Percentiles rank a stretch among this genome's conserved stretches.
Conservation (phyloP, 1,284 basidiomycete species). For the Exobasidium rhododendri region DNA sequence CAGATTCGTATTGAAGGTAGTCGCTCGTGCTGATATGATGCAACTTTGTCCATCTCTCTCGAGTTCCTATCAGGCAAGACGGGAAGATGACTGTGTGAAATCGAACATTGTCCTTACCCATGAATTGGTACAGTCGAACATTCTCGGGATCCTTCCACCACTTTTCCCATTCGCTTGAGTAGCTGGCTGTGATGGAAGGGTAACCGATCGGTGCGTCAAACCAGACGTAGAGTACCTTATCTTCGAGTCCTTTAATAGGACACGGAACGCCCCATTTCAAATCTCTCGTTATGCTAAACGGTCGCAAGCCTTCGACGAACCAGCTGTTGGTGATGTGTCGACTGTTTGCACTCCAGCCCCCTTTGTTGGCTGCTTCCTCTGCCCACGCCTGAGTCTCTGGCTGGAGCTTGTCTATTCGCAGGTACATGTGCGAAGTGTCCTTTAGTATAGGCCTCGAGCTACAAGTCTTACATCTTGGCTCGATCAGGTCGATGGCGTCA, state of each 20-base stretch:
- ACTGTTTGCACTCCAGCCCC: slow-evolving; percentile 88
- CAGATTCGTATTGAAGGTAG: slow-evolving; percentile 96
- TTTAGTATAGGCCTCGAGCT: slow-evolving; percentile 66
- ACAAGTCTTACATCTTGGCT: slow-evolving; percentile 88
- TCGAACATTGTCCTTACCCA: slow-evolving; percentile 75
- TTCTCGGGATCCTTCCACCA: slow-evolving; percentile 97
- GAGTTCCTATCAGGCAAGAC: slow-evolving; percentile 82
- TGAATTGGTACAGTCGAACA: slow-evolving; percentile 94
- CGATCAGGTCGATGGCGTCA: slow-evolving; percentile 82
- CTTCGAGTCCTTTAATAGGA: slow-evolving; percentile 75
- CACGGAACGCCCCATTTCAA: slow-evolving; percentile 95
- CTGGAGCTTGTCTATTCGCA: slow-evolving; percentile 81
- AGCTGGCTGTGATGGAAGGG: slow-evolving; percentile 92
- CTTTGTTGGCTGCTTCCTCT: slow-evolving; percentile 70
- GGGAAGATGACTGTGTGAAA: slow-evolving; percentile 98
- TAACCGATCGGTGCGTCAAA: slow-evolving; percentile 98
- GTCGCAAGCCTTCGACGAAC: slow-evolving; percentile 78
- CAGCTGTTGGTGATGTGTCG: slow-evolving; percentile 89
- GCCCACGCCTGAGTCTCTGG: slow-evolving; percentile 85
- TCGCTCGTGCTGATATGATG: slow-evolving; percentile 95
- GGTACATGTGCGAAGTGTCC: slow-evolving; percentile 86
- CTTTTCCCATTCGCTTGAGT: slow-evolving; percentile 87
- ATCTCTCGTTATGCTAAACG: slow-evolving; percentile 89
- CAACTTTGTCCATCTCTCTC: slow-evolving; percentile 86
- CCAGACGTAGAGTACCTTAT: slow-evolving; percentile 92